These are phyloP conservation scores for Wallacemonas rigidus DNA, from an alignment of 208 protist species.

Conservation along the genomic window DNA sequence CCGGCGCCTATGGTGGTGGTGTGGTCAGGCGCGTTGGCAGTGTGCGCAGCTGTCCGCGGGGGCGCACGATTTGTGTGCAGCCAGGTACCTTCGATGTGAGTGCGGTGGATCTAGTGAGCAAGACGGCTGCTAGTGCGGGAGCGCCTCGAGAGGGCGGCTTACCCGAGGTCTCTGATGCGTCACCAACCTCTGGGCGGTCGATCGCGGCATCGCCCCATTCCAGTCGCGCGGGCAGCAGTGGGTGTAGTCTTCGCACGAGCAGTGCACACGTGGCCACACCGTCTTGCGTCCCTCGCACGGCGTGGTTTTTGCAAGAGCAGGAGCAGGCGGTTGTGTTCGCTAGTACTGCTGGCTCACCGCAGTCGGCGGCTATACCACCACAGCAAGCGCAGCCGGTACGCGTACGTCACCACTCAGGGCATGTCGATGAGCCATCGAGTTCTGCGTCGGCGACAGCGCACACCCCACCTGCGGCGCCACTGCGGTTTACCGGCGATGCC, in stretches of 20 bases:
- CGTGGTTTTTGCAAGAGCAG: background rate
- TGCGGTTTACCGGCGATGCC: slow-evolving; percentile 17
- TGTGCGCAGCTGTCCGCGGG: background rate
- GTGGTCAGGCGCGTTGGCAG: background rate
- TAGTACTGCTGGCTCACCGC: background rate
- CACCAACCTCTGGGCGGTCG: too few relatives aligned
- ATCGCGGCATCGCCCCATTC: too few relatives aligned
- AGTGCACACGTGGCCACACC: background rate
- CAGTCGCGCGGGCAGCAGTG: background rate
- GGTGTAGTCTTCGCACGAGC: background rate
- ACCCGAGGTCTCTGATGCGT: too few relatives aligned
- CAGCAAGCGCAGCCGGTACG: too few relatives aligned
- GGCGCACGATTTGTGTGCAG: slow-evolving; percentile 9
- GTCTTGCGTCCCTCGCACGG: background rate
- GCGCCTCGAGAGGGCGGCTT: too few relatives aligned
- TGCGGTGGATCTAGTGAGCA: slow-evolving; percentile 13
- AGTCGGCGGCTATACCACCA: background rate
- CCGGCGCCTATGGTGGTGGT: background rate
- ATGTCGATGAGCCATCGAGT: background rate
- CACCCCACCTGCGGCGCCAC: background rate
- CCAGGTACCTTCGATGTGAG: slow-evolving; percentile 25
- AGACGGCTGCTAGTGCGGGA: too few relatives aligned
- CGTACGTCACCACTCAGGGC: too few relatives aligned
- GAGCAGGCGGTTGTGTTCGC: slow-evolving; percentile 1
- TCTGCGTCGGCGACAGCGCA: background rate